Percentiles rank a stretch among this genome's conserved stretches.
Conservation (phyloP, 345 rosid species). For the Salix udensis region DNA sequence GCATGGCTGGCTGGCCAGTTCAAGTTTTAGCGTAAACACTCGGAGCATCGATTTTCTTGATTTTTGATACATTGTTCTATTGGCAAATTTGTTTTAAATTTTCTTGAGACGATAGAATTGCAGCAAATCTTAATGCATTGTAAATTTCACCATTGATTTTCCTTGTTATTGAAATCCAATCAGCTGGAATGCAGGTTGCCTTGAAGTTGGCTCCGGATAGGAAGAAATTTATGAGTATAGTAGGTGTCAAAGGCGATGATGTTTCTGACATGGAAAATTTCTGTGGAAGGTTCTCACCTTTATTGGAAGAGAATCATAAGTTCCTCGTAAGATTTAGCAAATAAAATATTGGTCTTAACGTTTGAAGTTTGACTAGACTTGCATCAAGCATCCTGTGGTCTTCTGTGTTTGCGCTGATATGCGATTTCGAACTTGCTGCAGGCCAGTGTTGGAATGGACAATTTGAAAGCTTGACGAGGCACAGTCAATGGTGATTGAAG, state of each 20-base stretch:
- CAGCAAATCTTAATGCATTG: too few relatives aligned
- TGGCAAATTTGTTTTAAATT: too few relatives aligned
- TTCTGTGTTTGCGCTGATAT: not conserved
- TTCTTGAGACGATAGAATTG: too few relatives aligned
- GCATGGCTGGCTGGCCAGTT: constrained; percentile 26
- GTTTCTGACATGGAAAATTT: constrained; percentile 15
- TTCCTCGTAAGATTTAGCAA: constrained; percentile 8
- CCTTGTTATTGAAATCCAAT: not conserved
- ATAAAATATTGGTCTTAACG: too few relatives aligned
- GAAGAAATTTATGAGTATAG: constrained; percentile 23
- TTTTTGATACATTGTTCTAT: not conserved
- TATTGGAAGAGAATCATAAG: constrained; percentile 23
- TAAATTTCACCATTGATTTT: not conserved
- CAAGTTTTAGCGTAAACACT: constrained; percentile 17
- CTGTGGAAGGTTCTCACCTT: constrained; percentile 15
- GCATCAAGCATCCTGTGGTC: not conserved
- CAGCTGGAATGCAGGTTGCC: constrained; percentile 10
- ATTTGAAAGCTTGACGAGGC: constrained; percentile 7
- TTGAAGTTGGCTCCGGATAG: constrained; percentile 27
- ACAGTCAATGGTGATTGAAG: not conserved
- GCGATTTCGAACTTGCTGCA: not conserved
- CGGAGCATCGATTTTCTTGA: too few relatives aligned
- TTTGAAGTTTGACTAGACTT: too few relatives aligned
- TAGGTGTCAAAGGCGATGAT: constrained; percentile 7
- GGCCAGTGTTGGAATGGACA: constrained; percentile 29